These are phyloP conservation scores for Penicillium hordei DNA, from an alignment of 2,329 filamentous ascomycete genomes.

Conservation along the genomic window DNA sequence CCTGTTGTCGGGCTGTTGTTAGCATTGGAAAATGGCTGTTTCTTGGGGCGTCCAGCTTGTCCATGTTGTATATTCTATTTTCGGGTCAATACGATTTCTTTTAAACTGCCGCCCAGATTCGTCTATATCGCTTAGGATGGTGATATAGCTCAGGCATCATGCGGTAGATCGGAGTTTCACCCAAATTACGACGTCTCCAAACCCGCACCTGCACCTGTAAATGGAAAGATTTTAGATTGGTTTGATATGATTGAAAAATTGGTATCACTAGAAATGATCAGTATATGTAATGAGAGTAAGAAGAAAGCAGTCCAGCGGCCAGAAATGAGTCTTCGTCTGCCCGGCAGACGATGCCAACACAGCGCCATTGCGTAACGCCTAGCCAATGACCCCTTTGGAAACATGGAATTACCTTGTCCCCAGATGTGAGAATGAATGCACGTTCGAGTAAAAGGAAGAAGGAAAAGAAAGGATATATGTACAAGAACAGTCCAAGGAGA, in stretches of 20 bases:
- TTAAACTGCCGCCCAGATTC: neutral
- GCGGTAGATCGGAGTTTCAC: neutral
- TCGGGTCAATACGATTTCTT: neutral
- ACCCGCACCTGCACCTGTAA: neutral
- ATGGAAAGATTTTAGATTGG: neutral
- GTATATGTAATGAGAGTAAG: neutral
- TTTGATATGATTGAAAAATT: neutral
- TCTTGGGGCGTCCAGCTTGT: no score
- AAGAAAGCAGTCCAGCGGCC: neutral
- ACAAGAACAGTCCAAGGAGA: constrained; percentile 4
- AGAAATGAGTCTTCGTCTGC: constrained; percentile 5
- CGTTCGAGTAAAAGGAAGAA: neutral
- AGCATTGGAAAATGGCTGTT: no score
- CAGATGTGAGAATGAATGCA: neutral
- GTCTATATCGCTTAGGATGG: neutral
- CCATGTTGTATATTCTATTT: no score
- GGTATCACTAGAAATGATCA: neutral
- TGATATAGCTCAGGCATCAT: neutral
- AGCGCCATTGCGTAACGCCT: constrained; percentile 19
- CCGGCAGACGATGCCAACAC: constrained; percentile 12
- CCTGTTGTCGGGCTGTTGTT: no score
- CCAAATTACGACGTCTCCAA: neutral
- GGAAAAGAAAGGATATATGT: constrained; percentile 16
- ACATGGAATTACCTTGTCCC: neutral
- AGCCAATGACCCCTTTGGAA: constrained; percentile 13